Percentiles rank a stretch among this genome's conserved stretches.
phyloP scores from a whole-genome alignment of 2,329 filamentous ascomycete genomes.

The Fusarium secorum region DNA sequence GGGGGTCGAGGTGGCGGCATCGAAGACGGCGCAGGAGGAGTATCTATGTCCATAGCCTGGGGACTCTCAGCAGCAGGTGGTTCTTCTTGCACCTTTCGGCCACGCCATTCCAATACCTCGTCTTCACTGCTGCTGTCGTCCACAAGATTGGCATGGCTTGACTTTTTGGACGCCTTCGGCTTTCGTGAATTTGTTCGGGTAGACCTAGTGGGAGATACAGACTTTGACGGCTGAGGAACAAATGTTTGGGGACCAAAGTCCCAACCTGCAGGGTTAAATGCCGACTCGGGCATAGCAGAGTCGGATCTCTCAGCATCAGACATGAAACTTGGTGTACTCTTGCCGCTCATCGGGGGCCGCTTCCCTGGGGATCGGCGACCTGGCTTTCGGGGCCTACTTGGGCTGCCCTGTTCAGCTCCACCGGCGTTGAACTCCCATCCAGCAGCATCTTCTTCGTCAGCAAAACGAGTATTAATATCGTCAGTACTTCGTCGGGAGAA shows the following conservation, averaged over 20 bases:
- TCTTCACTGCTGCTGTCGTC: slow-evolving; percentile 58
- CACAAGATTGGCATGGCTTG: slow-evolving; percentile 56
- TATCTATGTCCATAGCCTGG: slow-evolving; percentile 72
- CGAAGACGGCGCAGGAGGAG: slow-evolving; percentile 49
- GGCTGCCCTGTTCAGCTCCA: slow-evolving; percentile 44
- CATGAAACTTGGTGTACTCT: slow-evolving; percentile 34
- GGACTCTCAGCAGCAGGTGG: slow-evolving; percentile 54
- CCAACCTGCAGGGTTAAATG: slow-evolving; percentile 64
- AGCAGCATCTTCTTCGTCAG: slow-evolving; percentile 55
- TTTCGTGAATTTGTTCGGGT: slow-evolving; percentile 63
- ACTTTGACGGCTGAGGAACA: slow-evolving; percentile 53
- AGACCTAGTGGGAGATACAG: slow-evolving; percentile 56
- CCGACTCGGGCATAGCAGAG: slow-evolving; percentile 40
- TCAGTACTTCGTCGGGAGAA: slow-evolving; percentile 63
- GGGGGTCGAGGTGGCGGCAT: slow-evolving; percentile 32
- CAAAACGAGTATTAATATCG: slow-evolving; percentile 69
- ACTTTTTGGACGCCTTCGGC: slow-evolving; percentile 64
- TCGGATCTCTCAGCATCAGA: slow-evolving; percentile 39
- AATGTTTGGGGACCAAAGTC: slow-evolving; percentile 65
- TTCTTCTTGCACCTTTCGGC: slow-evolving; percentile 45
- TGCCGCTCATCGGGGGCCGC: slow-evolving; percentile 35
- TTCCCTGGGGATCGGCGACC: slow-evolving; percentile 52
- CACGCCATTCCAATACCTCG: slow-evolving; percentile 47
- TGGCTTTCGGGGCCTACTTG: slow-evolving; percentile 46
- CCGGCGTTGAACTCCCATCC: slow-evolving; percentile 64